Evolutionary conservation across 2,329 filamentous ascomycete species (phyloP).

Genomic region (Cordyceps javanica): DNA sequence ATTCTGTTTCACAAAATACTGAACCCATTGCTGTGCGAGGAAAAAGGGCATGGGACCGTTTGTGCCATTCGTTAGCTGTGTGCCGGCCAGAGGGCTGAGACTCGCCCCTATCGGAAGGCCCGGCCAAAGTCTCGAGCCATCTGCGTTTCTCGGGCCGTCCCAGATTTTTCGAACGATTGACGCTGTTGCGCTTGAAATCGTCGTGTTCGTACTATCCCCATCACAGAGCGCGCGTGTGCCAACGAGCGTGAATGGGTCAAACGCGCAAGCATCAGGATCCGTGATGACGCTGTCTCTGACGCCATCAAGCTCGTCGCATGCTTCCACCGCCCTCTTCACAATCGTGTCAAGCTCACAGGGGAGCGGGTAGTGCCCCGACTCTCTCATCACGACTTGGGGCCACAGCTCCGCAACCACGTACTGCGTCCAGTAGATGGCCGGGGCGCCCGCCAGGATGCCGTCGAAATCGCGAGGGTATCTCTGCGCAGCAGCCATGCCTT

Average conservation of each 20-base stretch:
- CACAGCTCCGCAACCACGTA: constrained; percentile 17
- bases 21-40: too few relatives aligned
- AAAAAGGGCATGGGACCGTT: too few relatives aligned
- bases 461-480: constrained; percentile 47
- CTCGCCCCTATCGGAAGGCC: too few relatives aligned
- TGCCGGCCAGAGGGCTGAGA: too few relatives aligned
- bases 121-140: too few relatives aligned
- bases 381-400: constrained; percentile 21
- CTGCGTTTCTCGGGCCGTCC: too few relatives aligned
- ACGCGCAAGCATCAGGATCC: constrained; percentile 15
- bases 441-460: constrained; percentile 42
- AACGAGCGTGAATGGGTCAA: constrained; percentile 18
- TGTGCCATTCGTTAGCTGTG: too few relatives aligned
- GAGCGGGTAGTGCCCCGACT: constrained; percentile 24
- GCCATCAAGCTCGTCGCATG: constrained; percentile 22
- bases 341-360: constrained; percentile 28
- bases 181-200: too few relatives aligned
- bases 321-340: constrained; percentile 27
- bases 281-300: constrained; percentile 20
- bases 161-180: too few relatives aligned
- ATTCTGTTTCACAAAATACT: constrained; percentile 23
- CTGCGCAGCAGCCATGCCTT: constrained; percentile 47
- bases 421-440: constrained; percentile 35
- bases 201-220: too few relatives aligned
- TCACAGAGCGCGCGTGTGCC: constrained; percentile 15